These are phyloP conservation scores for Dictyostelium firmibasis DNA, from an alignment of 78 protist species.

Conservation along the genomic window DNA sequence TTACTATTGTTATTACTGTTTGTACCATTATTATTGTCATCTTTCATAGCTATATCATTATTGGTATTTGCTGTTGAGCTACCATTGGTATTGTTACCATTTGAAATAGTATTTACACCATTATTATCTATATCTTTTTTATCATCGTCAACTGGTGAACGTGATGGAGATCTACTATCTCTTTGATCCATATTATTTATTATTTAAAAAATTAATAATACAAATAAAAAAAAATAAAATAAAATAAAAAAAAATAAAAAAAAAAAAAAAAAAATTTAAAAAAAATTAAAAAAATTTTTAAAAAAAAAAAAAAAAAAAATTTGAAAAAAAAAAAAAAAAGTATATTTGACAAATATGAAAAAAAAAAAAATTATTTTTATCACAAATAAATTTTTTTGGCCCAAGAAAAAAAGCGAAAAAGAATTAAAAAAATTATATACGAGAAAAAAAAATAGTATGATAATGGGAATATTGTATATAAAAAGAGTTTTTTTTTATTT, in stretches of 20 bases:
- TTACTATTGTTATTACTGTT: background rate
- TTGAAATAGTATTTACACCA: too few relatives aligned
- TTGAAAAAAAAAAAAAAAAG: background rate
- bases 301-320: background rate
- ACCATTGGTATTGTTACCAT: background rate
- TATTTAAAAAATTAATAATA: slow-evolving; percentile 11
- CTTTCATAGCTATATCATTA: background rate
- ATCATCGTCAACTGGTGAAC: slow-evolving; percentile 2
- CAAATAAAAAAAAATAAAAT: background rate
- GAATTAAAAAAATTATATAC: too few relatives aligned
- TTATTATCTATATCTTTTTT: background rate
- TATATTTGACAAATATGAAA: too few relatives aligned
- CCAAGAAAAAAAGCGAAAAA: too few relatives aligned
- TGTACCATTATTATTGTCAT: background rate
- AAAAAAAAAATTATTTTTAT: background rate
- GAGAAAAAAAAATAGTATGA: too few relatives aligned
- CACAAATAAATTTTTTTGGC: background rate
- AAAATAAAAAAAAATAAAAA: background rate
- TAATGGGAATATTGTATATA: too few relatives aligned
- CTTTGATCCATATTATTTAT: slow-evolving; percentile 25
- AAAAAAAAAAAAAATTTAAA: background rate
- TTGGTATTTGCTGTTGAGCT: background rate
- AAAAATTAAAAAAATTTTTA: background rate
- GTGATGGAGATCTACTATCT: slow-evolving; percentile 17
- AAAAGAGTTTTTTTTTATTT: too few relatives aligned